These are phyloP conservation scores for Globisporangium solare DNA, from an alignment of 352 stramenopile species.

Conservation along the genomic window DNA sequence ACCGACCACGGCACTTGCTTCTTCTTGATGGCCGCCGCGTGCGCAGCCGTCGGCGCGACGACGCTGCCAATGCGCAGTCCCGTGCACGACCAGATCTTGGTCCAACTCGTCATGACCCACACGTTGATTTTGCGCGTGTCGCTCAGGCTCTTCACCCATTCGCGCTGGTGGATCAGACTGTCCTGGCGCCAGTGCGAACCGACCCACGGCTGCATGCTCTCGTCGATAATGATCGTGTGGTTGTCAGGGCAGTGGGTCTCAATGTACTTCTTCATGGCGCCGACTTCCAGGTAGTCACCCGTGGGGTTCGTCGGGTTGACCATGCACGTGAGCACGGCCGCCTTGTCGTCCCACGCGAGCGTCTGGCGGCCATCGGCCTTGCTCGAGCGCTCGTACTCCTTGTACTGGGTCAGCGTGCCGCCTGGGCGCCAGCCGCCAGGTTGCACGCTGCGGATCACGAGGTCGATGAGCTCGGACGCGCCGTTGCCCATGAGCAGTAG, in stretches of 20 bases:
- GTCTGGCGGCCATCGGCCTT: slow-evolving; percentile 77
- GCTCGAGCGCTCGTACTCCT: slow-evolving; percentile 85
- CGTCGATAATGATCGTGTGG: slow-evolving; percentile 89
- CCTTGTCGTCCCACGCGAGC: slow-evolving; percentile 66
- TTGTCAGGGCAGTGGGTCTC: slow-evolving; percentile 76
- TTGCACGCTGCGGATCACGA: slow-evolving; percentile 83
- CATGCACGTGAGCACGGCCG: slow-evolving; percentile 76
- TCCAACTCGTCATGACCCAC: slow-evolving; percentile 91
- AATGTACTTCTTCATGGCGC: slow-evolving; percentile 86
- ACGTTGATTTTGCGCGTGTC: slow-evolving; percentile 79
- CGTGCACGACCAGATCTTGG: slow-evolving; percentile 92
- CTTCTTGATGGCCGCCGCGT: slow-evolving; percentile 81
- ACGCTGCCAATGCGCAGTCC: slow-evolving; percentile 85
- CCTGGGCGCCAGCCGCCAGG: slow-evolving; percentile 67
- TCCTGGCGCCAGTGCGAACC: slow-evolving; percentile 80
- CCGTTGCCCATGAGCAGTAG: slow-evolving; percentile 82
- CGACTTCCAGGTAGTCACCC: slow-evolving; percentile 82
- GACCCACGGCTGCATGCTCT: slow-evolving; percentile 91
- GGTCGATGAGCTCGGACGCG: slow-evolving; percentile 82
- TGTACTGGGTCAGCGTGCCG: slow-evolving; percentile 78
- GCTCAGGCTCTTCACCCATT: slow-evolving; percentile 75
- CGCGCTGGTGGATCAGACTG: slow-evolving; percentile 83
- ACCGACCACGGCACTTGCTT: slow-evolving; percentile 91
- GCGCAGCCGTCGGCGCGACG: slow-evolving; percentile 70
- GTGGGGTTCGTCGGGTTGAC: slow-evolving; percentile 90